Evolutionary conservation across 768 basidiomycete species (phyloP), one percentile per base, ranked within the genome.

Genomic region (Lentinula detonsa): DNA sequence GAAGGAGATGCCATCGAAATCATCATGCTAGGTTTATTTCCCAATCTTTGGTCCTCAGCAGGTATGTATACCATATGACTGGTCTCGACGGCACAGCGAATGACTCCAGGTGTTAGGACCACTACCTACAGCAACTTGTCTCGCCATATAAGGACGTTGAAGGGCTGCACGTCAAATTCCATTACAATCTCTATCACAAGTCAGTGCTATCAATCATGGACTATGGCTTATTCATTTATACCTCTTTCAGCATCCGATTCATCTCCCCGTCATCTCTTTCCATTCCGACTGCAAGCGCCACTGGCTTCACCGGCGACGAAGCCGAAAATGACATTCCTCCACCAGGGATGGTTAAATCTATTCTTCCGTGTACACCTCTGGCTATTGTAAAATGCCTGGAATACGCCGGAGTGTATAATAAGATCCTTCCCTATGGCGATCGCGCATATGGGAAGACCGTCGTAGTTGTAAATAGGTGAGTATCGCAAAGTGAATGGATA

Each of bases 71-170:
- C 28, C 15, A 40, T 16, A 15, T 7, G 8, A 37, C 3, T n/a
- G 8, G 18, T n/a, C 40, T 4, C 34, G 16, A 40, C 7, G 21
- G n/a, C 5, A 9, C 16, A 8, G 16, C 56, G 31, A 18, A 61
- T 51, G 13, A 52, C 49, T 21, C 40, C 18, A 37, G 57, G 2
- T 28, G 63, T 46, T 16, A 98, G 88, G 97, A 98, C 70, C 93
- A 96, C 70, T 99, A 99, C 72, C 78, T 99, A 59, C 97, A 99
- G 73, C 96, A 98, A 90, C 85, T 98, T 60, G 95, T 99, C 6
- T 95, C 93, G 0, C 95, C 97, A 2, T 82, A 90, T 64, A 99
- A 99, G 75, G 97, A 99, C 66, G 97, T 99, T 62, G 97, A 99
- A 74, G 96, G 97, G 2, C 80, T 99, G 57, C 86, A 99, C 74